Evolutionary conservation across 164 flowering plant species (phyloP), one percentile per base, ranked within the genome.

Genomic region (Dillenia suffruticosa): DNA sequence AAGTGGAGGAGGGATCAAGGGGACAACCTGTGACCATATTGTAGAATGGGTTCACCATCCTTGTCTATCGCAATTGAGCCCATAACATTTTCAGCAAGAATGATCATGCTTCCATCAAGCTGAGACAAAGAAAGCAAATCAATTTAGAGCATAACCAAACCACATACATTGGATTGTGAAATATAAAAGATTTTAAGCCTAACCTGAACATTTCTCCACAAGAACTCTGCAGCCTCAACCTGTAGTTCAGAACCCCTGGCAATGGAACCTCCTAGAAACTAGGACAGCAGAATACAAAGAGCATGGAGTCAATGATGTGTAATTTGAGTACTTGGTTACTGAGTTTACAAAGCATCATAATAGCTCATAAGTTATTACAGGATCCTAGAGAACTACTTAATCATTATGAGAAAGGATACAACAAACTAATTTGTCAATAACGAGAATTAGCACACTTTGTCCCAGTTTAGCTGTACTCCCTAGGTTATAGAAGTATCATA

Each of bases 251-350:
- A 94, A 59, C 95, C 95, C 68, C 71, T 72, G 54, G 91, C 72
- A 63, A 94, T 88, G 44, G 95, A 86, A 65, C 98, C 98, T 65
- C 96, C 88, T 63, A 45, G 49, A 69, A 94, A 94, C 98, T 90
- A 77, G 15, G 2, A 63, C 32, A 49, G 49, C 24, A 43, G 47
- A 10, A 32, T 32, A 32, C 40, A 32, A 4, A 16, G 56, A 17
- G 56, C 7, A 47, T 32, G 32, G 10, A 44, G 44, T 8, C 11
- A 44, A 32, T 10, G 5, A 58, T 16, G 12, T 22, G 45, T 17
- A 45, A 32, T 32, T 32, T 5, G 40, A 32, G 7, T 6, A 32
- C 40, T 32, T 32, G 40, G 40, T 32, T 32, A 32, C 40, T 32
- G 40, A 32, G 40, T 32, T 32, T 32, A 32, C 40, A 32, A 32